Base-by-base conservation (phyloP, 139 green algal genomes). In the Haematococcus lacustris region DNA sequence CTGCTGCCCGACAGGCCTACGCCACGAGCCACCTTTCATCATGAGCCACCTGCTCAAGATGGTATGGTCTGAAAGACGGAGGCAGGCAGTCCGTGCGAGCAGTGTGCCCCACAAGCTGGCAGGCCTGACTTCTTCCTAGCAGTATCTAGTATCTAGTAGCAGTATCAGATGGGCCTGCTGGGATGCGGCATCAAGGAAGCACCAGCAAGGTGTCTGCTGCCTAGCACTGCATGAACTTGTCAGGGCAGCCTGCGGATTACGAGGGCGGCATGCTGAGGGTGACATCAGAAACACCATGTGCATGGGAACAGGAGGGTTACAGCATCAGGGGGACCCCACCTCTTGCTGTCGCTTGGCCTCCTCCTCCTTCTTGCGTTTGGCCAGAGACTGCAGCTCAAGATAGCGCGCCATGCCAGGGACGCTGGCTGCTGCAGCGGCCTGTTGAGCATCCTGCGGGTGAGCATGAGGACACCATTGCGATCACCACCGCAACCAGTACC, bases 311-410 rank as follows among this genome's bases (percentile, higher is more conserved):
- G 23, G 17, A 13, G 9, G 17, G 25, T 13, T 65, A 28, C 47
- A 13, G 13, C 13, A 21, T 57, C 13, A 65, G n/a, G n/a, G 28
- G 57, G 4, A 30, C 7, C 75, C 74, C 30, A 86, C 80, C 70
- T 80, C 68, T 23, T 74, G 76, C 57, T 79, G 71, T 0, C 71
- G 62, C n/a, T 65, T 71, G 0, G 72, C 73, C 30, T 80, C 73
- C 21, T 79, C 68, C 38, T 79, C 74, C 5, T 33, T 50, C 38
- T 81, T 78, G 1, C 47, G 61, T 3, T 62, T 57, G 5, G 80
- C 80, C 73, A 86, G 51, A 0, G 77, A 73, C 66, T 86, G 74
- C 17, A 76, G 51, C 59, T 80, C 75, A 64, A 76, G 21, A 53
- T 74, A 70, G 1, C 67, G 32, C 3, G 34, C 71, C 75, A 80